Evolutionary conservation across 805 yeast species (phyloP), one percentile per base, ranked within the genome.

Genomic region (Jamesozyma gamospora): DNA sequence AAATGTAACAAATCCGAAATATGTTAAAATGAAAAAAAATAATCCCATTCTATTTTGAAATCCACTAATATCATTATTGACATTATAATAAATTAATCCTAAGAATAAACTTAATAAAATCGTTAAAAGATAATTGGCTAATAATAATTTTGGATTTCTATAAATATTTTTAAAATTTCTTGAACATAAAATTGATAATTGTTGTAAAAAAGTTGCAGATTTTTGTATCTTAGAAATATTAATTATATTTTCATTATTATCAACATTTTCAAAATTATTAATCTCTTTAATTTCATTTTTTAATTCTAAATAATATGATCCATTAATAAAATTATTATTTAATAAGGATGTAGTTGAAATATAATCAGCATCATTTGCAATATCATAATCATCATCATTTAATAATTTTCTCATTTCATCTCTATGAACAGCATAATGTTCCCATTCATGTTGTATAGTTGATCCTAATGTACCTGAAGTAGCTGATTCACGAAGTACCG

Each of bases 31-130:
- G 60, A 92, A 92, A 67, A 92, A 90, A 62, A 92, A 92, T 43
- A 92, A 67, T 0, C 98, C 98, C 47, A 92, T 69, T 51, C 98
- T 72, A 62, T 92, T 92, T 60, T 92, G 98, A 68, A 92, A 92
- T 0, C 98, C 98, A 52, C 95, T 79, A 40, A 92, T 90, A 58
- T 90, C 96, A 55, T 86, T 82, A 32, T 78, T 67, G 19, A 90
- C 78, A 53, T 86, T 71, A 63, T 79, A 90, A 60, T 92, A 92
- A 31, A 92, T 67, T 36, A 74, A 74, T 0, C 97, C 96, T 61
- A 95, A 79, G 62, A 90, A 82, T 4, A 78, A 54, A 1, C 95
- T 96, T 60, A 90, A 75, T 13, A 79, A 58, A 8, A 84, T 61
- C 0, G 96, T 80, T 43, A 90, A 67, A 2, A 81, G 65, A 54